Percentiles rank a stretch among this genome's conserved stretches.
Evolutionary conservation across 345 rosid genomes (phyloP).

Genomic region (Hirschfeldia incana): DNA sequence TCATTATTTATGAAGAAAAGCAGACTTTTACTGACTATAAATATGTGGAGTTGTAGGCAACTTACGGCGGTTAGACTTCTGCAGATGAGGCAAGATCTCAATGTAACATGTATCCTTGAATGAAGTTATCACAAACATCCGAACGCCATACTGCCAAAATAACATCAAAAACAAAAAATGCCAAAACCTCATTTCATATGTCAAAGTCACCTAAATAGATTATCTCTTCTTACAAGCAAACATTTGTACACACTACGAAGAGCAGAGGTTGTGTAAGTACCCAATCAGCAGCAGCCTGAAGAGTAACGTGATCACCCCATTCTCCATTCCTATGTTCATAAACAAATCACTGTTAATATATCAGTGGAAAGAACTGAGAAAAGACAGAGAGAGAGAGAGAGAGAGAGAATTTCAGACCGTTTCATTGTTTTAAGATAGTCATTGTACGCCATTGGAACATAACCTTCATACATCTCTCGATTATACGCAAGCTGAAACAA

Average conservation of each 20-base stretch:
- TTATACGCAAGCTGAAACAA: conserved; percentile 39
- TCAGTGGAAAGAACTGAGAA: background rate
- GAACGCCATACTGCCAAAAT: conserved; percentile 75
- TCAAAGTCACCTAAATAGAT: conserved; percentile 19
- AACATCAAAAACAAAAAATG: background rate
- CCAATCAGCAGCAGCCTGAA: conserved; percentile 44
- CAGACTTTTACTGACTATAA: background rate
- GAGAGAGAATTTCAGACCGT: conserved; percentile 37
- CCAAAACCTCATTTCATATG: too few species aligned
- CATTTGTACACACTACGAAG: background rate
- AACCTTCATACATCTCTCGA: conserved; percentile 63
- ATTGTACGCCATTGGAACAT: conserved; percentile 66
- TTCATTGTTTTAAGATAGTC: conserved; percentile 73
- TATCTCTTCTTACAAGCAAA: background rate
- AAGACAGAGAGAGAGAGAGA: background rate
- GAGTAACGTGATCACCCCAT: conserved; percentile 49
- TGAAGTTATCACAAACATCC: conserved; percentile 85
- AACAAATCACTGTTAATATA: background rate
- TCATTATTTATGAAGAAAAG: background rate
- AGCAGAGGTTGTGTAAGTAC: conserved; percentile 19
- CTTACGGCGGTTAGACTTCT: conserved; percentile 76
- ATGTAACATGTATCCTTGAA: conserved; percentile 89
- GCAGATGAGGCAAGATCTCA: conserved; percentile 73
- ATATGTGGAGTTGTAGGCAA: too few species aligned
- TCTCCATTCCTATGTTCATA: conserved; percentile 39